Evolutionary conservation across 345 rosid species (phyloP), one percentile per base, ranked within the genome.

Genomic region (Cardiospermum halicacabum): DNA sequence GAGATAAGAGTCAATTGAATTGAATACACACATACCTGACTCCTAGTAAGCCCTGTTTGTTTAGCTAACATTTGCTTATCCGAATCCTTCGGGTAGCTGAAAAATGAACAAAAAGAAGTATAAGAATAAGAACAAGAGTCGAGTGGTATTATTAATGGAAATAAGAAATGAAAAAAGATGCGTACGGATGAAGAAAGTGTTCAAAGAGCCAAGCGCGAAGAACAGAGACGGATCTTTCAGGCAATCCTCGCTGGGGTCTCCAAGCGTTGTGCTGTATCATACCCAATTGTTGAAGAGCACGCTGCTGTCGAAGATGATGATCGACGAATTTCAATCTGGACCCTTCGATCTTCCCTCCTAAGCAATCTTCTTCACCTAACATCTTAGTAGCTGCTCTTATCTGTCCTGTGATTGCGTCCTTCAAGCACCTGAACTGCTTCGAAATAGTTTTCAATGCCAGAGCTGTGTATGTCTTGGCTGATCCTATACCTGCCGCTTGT

Each of bases 131-230:
- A 43, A 45, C 7, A 42, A 25, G 10, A 2, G 12, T 6, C 24
- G 16, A 11, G 40, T 27, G 21, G 18, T 45, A 48, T 8, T 1
- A 42, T 4, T 0, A 42, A 12, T 3, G 12, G n/a, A 42, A 42
- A 43, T 21, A 16, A 8, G 9, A 43, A 47, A 24, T 5, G 51
- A 47, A 24, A 47, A 18, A 18, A 6, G 51, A 11, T 22, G 60
- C 87, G 78, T 82, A 93, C 98, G 98, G 98, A 61, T 93, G 98
- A 65, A 93, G 97, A 66, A 93, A 93, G 85, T 93, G 97, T 62
- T 93, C 98, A 34, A 93, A 93, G 60, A 93, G 96, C 98, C 98
- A 93, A 56, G 98, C 96, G 1, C 98, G 92, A 67, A 93, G 98
- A 27, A 93, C 91, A 0, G 98, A 93, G 51, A 93, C 97, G 0